These are phyloP conservation scores for Amanita pallidorosea DNA, from an alignment of 768 basidiomycete species.

Conservation along the genomic window DNA sequence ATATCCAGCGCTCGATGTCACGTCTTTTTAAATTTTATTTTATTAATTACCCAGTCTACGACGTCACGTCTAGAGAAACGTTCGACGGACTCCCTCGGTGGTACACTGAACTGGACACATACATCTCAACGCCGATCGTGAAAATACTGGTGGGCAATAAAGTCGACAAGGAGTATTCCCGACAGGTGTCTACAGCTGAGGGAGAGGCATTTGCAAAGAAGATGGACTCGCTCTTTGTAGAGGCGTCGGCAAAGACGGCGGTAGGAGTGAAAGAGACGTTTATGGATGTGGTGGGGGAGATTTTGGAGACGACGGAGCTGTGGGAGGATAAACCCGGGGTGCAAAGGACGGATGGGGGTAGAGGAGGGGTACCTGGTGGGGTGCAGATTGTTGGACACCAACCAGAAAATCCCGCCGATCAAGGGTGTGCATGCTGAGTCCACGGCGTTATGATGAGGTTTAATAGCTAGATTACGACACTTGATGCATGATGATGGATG, in stretches of 20 bases:
- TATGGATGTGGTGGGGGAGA: slow-evolving; percentile 66
- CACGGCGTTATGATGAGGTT: not conserved
- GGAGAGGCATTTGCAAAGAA: slow-evolving; percentile 71
- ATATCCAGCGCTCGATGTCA: no score
- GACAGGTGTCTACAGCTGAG: slow-evolving; percentile 75
- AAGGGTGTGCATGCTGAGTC: slow-evolving; percentile 19
- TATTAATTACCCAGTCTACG: slow-evolving; percentile 81
- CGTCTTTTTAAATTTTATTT: no score
- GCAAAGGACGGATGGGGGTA: slow-evolving; percentile 27
- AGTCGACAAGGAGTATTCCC: slow-evolving; percentile 90
- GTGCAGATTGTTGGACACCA: slow-evolving; percentile 32
- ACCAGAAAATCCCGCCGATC: slow-evolving; percentile 11
- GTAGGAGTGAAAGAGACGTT: slow-evolving; percentile 70
- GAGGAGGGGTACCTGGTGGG: slow-evolving; percentile 39
- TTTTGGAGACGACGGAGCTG: slow-evolving; percentile 74
- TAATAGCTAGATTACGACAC: not conserved
- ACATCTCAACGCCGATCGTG: slow-evolving; percentile 75
- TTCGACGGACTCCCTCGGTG: slow-evolving; percentile 93
- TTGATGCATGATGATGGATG: not conserved
- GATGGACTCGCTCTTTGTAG: slow-evolving; percentile 81
- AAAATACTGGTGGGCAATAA: slow-evolving; percentile 96
- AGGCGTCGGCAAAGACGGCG: slow-evolving; percentile 89
- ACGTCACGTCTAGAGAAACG: slow-evolving; percentile 85
- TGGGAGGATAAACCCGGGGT: slow-evolving; percentile 38
- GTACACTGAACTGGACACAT: slow-evolving; percentile 90